phyloP scores from a whole-genome alignment of 2,329 filamentous ascomycete genomes.

The Fusarium tuaranense region DNA sequence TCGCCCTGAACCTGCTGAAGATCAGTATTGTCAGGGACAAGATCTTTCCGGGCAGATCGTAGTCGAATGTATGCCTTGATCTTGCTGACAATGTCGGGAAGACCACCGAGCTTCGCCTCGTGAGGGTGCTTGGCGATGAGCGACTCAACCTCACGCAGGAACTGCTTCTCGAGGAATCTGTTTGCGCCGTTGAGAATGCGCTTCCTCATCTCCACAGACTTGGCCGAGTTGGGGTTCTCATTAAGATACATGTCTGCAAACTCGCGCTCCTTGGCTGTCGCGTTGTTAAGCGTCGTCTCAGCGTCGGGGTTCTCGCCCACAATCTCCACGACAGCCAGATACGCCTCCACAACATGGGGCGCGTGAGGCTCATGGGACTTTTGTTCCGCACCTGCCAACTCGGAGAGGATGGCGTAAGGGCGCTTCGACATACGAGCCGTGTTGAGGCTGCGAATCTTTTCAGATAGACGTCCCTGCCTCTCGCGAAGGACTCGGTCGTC shows the following conservation, averaged over 20 bases:
- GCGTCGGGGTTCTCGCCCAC: constrained; percentile 76
- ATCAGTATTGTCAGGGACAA: constrained; percentile 83
- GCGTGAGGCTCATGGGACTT: constrained; percentile 78
- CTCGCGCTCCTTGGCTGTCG: constrained; percentile 78
- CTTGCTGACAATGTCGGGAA: constrained; percentile 89
- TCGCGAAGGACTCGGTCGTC: constrained; percentile 84
- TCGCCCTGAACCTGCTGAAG: constrained; percentile 85
- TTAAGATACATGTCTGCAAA: constrained; percentile 84
- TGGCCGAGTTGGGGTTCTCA: constrained; percentile 73
- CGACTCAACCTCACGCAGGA: constrained; percentile 81
- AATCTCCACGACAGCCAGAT: constrained; percentile 83
- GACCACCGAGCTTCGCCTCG: constrained; percentile 89
- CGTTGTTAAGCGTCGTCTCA: constrained; percentile 69
- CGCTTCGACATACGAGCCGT: constrained; percentile 73
- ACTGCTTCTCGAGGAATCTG: constrained; percentile 82
- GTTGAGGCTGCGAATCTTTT: constrained; percentile 85
- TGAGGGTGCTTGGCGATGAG: constrained; percentile 85
- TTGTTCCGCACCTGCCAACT: constrained; percentile 80
- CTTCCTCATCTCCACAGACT: constrained; percentile 77
- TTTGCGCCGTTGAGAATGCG: constrained; percentile 85
- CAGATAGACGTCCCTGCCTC: constrained; percentile 85
- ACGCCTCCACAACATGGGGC: constrained; percentile 83
- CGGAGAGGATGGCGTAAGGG: constrained; percentile 79
- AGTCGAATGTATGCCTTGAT: constrained; percentile 92
- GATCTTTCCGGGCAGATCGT: constrained; percentile 81